A percentile compares a stretch with the other conserved stretches of the same genome.
Conservation (phyloP, 345 rosid species). For the Lepidium aucheri region DNA sequence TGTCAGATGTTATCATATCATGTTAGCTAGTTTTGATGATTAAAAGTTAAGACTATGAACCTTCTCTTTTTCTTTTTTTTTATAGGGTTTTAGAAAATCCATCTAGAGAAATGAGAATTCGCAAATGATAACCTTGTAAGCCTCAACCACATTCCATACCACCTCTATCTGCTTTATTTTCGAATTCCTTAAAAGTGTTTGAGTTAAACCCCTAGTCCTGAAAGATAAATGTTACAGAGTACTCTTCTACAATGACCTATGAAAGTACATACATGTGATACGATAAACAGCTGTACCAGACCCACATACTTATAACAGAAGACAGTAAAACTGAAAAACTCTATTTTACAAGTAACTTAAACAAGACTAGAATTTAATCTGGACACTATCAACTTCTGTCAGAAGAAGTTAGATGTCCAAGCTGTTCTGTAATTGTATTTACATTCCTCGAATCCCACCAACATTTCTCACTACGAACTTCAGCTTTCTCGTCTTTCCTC, state of each 20-base stretch:
- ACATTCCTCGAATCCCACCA: constrained; percentile 64
- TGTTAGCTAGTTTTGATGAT: neutral
- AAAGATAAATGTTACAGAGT: neutral
- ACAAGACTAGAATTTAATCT: neutral
- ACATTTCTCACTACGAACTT: constrained; percentile 28
- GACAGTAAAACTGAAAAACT: neutral
- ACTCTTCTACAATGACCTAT: neutral
- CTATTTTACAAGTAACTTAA: constrained; percentile 12
- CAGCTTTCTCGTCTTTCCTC: constrained; percentile 36
- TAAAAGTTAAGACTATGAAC: neutral
- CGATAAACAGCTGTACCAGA: neutral
- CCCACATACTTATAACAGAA: neutral
- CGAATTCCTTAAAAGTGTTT: neutral
- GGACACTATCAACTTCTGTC: constrained; percentile 52
- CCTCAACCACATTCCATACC: too few relatives aligned
- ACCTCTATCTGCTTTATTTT: neutral
- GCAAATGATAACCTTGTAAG: neutral
- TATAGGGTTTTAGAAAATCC: neutral
- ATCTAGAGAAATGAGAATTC: neutral
- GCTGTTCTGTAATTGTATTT: constrained; percentile 72
- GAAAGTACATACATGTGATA: neutral
- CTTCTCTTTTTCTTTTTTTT: neutral
- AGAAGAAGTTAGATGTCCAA: constrained; percentile 76
- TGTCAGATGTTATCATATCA: neutral
- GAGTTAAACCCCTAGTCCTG: neutral